Percentiles rank a stretch among this genome's conserved stretches.
These are phyloP conservation scores for Fusarium neocosmosporiellum DNA, from an alignment of 2,329 filamentous ascomycete genomes.

Conservation along the genomic window DNA sequence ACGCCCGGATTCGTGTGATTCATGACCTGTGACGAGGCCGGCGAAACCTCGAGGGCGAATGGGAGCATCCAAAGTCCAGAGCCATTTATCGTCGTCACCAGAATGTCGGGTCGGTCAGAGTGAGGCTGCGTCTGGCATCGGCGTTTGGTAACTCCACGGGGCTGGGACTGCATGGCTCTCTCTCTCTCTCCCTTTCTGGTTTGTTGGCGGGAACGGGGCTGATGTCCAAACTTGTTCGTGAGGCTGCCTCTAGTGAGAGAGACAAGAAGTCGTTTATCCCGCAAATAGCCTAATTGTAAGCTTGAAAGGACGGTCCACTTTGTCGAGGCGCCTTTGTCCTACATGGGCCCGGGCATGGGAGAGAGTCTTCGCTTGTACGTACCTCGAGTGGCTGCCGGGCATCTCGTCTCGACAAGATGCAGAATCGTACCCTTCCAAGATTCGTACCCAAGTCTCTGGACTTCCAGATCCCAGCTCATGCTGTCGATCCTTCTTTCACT, in stretches of 20 bases:
- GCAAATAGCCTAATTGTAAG: constrained; percentile 2
- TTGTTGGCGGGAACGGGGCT: not conserved
- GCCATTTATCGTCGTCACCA: not conserved
- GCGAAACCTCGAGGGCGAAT: not conserved
- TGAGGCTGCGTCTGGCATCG: not conserved
- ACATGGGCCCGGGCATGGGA: not conserved
- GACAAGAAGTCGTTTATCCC: not conserved
- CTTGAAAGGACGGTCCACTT: not conserved
- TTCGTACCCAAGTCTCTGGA: not conserved
- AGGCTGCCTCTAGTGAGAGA: not conserved
- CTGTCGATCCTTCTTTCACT: constrained; percentile 1
- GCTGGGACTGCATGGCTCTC: not conserved
- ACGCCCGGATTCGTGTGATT: constrained; percentile 5
- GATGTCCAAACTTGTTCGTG: not conserved
- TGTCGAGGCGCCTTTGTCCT: constrained; percentile 7
- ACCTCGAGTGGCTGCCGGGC: not conserved
- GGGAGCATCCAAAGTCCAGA: not conserved
- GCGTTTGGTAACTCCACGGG: not conserved
- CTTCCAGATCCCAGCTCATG: not conserved
- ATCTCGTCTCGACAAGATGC: not conserved
- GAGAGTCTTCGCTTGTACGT: not conserved
- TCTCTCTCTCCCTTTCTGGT: not conserved
- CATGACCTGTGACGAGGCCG: constrained; percentile 10
- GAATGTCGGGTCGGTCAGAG: not conserved
- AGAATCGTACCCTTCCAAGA: constrained; percentile 2